A percentile compares a stretch with the other conserved stretches of the same genome.
Evolutionary conservation across 2,329 filamentous ascomycete species (phyloP).

Genomic region (Cordyceps javanica): DNA sequence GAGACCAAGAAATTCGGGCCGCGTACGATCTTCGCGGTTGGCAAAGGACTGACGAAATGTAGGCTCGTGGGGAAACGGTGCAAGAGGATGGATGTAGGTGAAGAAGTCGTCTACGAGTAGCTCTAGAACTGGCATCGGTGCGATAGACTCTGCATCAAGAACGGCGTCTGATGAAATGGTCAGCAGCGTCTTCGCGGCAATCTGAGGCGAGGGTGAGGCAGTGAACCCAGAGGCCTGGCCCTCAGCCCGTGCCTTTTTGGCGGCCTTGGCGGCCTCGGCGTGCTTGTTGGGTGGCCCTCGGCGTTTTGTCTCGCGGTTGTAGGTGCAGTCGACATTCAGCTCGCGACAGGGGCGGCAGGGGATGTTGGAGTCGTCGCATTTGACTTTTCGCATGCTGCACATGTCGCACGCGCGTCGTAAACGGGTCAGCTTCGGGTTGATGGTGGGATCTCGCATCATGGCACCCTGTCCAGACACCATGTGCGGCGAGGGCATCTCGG

Average conservation of each 20-base stretch:
- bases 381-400: slow-evolving; percentile 57
- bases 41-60: slow-evolving; percentile 66
- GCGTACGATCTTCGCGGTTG: slow-evolving; percentile 58
- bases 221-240: slow-evolving; percentile 16
- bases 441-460: slow-evolving; percentile 31
- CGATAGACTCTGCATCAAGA: slow-evolving; percentile 64
- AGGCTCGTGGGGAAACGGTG: slow-evolving; percentile 72
- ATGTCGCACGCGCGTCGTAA: slow-evolving; percentile 55
- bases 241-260: slow-evolving; percentile 41
- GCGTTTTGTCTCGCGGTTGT: slow-evolving; percentile 50
- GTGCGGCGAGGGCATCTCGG: slow-evolving; percentile 20
- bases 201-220: slow-evolving; percentile 38
- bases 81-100: slow-evolving; percentile 71
- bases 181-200: slow-evolving; percentile 42
- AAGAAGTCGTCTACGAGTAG: slow-evolving; percentile 76
- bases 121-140: slow-evolving; percentile 60
- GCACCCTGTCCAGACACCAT: slow-evolving; percentile 17
- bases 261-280: slow-evolving; percentile 48
- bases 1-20: slow-evolving; percentile 62
- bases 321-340: slow-evolving; percentile 53
- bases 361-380: slow-evolving; percentile 51
- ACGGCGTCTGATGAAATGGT: slow-evolving; percentile 35
- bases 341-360: slow-evolving; percentile 52
- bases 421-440: slow-evolving; percentile 48
- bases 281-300: slow-evolving; percentile 55